Evolutionary conservation across 202 grass and related monocot species (phyloP).

Genomic region (Panicum virgatum): DNA sequence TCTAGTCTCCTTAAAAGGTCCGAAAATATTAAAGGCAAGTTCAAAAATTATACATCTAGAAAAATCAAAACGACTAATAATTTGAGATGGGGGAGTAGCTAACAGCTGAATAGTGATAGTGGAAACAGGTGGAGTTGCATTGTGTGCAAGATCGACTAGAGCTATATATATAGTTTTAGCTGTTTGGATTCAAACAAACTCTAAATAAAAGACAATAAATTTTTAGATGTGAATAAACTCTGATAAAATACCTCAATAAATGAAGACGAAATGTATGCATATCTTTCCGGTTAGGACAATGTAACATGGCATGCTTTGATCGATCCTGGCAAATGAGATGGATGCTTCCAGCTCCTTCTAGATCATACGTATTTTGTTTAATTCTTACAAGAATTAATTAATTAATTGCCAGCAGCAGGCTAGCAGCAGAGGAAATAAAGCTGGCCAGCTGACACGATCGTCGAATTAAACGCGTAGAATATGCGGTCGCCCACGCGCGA

Average conservation of each 20-base stretch:
- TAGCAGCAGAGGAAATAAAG: constrained; percentile 7
- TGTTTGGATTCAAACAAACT: too few relatives aligned
- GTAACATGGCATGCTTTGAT: constrained; percentile 17
- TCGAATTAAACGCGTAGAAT: constrained; percentile 19
- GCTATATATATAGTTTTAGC: too few relatives aligned
- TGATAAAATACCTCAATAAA: neutral
- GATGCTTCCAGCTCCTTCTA: constrained; percentile 37
- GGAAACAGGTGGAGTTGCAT: too few relatives aligned
- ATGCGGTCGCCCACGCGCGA: constrained; percentile 31
- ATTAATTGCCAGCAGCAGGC: neutral
- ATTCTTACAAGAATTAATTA: neutral
- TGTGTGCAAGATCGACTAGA: too few relatives aligned
- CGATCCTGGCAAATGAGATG: constrained; percentile 34
- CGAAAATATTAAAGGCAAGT: too few relatives aligned
- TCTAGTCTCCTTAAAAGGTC: too few relatives aligned
- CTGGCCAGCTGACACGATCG: constrained; percentile 1
- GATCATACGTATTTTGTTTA: constrained; percentile 23
- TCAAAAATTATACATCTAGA: too few relatives aligned
- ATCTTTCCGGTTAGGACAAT: neutral
- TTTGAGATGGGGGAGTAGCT: too few relatives aligned
- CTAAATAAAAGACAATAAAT: too few relatives aligned
- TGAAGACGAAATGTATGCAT: neutral
- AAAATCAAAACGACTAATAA: too few relatives aligned
- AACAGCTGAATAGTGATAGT: too few relatives aligned
- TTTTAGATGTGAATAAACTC: neutral